Evolutionary conservation across 148 eudicot species (phyloP).

Genomic region (Tetragonia tetragonoides): DNA sequence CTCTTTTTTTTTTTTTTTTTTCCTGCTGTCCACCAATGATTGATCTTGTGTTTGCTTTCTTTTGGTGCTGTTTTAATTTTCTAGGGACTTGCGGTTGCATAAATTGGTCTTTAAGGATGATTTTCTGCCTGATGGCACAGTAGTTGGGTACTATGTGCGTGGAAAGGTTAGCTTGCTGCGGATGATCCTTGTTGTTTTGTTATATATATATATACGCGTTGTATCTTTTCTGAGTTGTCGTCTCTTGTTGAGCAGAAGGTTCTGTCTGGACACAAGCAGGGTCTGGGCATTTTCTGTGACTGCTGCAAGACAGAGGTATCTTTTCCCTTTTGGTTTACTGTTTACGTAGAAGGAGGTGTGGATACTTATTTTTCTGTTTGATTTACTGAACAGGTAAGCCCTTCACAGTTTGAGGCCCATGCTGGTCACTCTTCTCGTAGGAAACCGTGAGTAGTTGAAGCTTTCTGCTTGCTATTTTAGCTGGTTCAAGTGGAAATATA

Average conservation of each 20-base stretch:
- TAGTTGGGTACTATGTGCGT: slow-evolving; percentile 52
- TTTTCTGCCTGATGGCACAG: slow-evolving; percentile 76
- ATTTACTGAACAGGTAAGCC: slow-evolving; percentile 68
- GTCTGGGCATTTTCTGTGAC: slow-evolving; percentile 57
- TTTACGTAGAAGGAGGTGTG: not conserved
- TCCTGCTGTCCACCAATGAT: not conserved
- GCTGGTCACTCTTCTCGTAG: slow-evolving; percentile 86
- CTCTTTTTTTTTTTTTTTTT: slow-evolving; percentile 1
- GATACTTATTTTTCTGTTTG: not conserved
- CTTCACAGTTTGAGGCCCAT: slow-evolving; percentile 90
- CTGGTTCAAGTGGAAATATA: not conserved
- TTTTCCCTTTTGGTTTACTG: slow-evolving; percentile 6
- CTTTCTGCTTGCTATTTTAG: not conserved
- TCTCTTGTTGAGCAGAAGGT: slow-evolving; percentile 45
- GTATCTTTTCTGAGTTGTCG: slow-evolving; percentile 11
- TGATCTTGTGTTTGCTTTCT: slow-evolving; percentile 3
- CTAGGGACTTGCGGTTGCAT: slow-evolving; percentile 79
- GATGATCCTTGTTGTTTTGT: not conserved
- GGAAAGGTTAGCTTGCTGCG: slow-evolving; percentile 53
- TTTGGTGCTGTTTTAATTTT: slow-evolving; percentile 15
- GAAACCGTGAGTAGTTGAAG: slow-evolving; percentile 72
- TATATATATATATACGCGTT: slow-evolving; percentile 30
- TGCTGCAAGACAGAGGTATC: slow-evolving; percentile 71
- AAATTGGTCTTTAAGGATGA: slow-evolving; percentile 65
- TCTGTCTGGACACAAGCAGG: slow-evolving; percentile 59